A percentile compares a stretch with the other conserved stretches of the same genome.
These are phyloP conservation scores for Poteriospumella lacustris DNA, from an alignment of 108 stramenopile species.

Conservation along the genomic window DNA sequence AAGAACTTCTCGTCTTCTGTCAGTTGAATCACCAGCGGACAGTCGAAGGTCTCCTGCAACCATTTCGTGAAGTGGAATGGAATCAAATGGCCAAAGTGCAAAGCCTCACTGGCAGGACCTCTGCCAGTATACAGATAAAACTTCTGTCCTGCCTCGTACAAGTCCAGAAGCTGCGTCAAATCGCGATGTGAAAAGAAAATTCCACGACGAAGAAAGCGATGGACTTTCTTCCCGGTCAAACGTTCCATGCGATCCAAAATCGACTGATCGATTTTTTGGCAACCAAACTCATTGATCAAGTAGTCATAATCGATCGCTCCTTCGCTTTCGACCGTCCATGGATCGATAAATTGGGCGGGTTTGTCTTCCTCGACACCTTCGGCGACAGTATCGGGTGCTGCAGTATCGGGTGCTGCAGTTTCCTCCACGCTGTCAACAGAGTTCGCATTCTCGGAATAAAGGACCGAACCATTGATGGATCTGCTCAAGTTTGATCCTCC, in stretches of 20 bases:
- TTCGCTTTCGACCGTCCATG: constrained; percentile 28
- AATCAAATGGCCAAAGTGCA: constrained; percentile 96
- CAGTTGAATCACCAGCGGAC: constrained; percentile 96
- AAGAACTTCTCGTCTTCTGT: constrained; percentile 99
- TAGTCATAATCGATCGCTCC: constrained; percentile 83
- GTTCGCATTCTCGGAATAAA: too few relatives aligned
- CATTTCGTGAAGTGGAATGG: constrained; percentile 95
- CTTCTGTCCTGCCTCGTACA: constrained; percentile 54
- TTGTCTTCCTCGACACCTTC: too few relatives aligned
- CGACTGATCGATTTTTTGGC: constrained; percentile 62
- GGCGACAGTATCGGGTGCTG: too few relatives aligned
- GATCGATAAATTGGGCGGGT: constrained; percentile 13
- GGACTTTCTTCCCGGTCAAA: constrained; percentile 61
- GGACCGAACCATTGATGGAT: too few relatives aligned
- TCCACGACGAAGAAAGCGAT: constrained; percentile 87
- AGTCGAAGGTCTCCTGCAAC: constrained; percentile 89
- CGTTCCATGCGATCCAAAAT: constrained; percentile 71
- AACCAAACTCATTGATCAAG: constrained; percentile 87
- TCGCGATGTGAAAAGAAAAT: constrained; percentile 98
- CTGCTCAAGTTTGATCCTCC: too few relatives aligned
- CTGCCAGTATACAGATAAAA: constrained; percentile 98
- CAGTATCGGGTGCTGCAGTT: too few relatives aligned
- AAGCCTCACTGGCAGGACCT: constrained; percentile 84
- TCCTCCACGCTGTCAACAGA: too few relatives aligned
- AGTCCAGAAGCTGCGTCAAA: constrained; percentile 54